Base-by-base conservation (phyloP, 2,329 filamentous ascomycete genomes). In the Emergomyces africanus region DNA sequence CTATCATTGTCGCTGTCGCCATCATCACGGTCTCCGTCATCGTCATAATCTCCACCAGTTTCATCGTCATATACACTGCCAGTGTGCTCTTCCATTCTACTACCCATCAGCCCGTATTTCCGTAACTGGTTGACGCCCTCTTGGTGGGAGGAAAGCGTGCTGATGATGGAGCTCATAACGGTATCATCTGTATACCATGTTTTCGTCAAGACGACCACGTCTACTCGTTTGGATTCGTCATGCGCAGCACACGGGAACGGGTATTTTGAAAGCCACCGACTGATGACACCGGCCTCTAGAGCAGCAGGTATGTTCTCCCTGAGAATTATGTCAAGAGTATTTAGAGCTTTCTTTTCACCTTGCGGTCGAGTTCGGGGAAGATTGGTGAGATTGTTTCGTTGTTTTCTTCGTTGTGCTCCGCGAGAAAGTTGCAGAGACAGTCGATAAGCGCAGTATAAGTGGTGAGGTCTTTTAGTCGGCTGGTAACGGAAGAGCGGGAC, bases 241-340 rank as follows among this genome's bases (percentile, higher is more conserved):
- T 78, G 72, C 1, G 72, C 72, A 20, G 77, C 74, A 23, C 86
- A 87, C 77, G 87, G 76, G 55, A 78, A 90, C 8, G 83, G 81
- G 69, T 90, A 89, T 65, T 82, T 83, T 39, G 77, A 80, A n/a
- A 91, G 79, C 88, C 88, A 91, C 59, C 82, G 83, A 61, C 86
- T 83, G 44, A 91, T 79, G 62, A 91, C 83, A 6, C 79, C 79
- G 42, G 85, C 83, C 68, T 82, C 73, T 20, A 90, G 72, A 57
- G 79, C 79, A 30, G 78, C 77, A 1, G 79, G 74, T 20, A 82
- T 79, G 64, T 82, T 81, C 62, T 81, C 81, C 61, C 78, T 79
- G n/a, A 86, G 76, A 2, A 90, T 74, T 6, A 74, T 67, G 65
- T 87, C 84, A 63, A 89, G 82, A 25, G 85, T 78, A 1, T 66